Base-by-base conservation (phyloP, 2,329 filamentous ascomycete species). In the Neofusicoccum umdonicola region DNA sequence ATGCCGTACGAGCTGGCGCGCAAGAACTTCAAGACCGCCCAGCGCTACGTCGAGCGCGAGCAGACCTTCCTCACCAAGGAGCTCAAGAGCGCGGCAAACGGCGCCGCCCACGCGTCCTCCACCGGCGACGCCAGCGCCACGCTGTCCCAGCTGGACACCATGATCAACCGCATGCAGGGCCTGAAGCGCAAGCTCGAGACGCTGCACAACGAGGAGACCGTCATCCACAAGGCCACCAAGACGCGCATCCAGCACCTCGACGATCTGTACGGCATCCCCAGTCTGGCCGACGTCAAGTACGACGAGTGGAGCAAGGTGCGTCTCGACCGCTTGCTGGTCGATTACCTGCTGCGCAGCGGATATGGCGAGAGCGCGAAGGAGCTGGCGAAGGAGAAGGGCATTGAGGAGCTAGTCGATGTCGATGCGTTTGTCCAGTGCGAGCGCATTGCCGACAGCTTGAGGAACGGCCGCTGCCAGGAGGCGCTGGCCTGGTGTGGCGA, bases 1-100 rank as follows among this genome's bases (percentile, higher is more conserved):
- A 87, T 98, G 22, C 95, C 95, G 17, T 90, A 94, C 78, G 95
- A 98, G 76, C 90, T 97, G 65, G 88, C 96, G 22, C 90, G 93
- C 64, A 94, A 95, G 77, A 98, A 96, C 80, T 96, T 98, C 80
- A 95, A 96, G 72, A 88, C 89, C 3, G 90, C 90, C 48, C 91
- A 93, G 75, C 88, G 90, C 73, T 83, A 87, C 68, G 86, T 93
- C 75, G 91, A 94, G 74, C 89, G 88, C 74, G 87, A 91, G 70
- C 87, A 86, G 67, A 83, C 84, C 17, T 82, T 83, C 56, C 79
- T 92, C 68, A 87, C 87, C 71, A 84, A 85, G 22, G 78, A 81
- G 37, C 79, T 88, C 61, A 82, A 82, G 69, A 75, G 82, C 42
- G 78, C 82, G 47, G 80, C 82, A 45, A 90, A 88, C 70, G 84